These are phyloP conservation scores for Astrephomene gubernaculifera DNA, from an alignment of 139 green algal genomes.

Conservation along the genomic window DNA sequence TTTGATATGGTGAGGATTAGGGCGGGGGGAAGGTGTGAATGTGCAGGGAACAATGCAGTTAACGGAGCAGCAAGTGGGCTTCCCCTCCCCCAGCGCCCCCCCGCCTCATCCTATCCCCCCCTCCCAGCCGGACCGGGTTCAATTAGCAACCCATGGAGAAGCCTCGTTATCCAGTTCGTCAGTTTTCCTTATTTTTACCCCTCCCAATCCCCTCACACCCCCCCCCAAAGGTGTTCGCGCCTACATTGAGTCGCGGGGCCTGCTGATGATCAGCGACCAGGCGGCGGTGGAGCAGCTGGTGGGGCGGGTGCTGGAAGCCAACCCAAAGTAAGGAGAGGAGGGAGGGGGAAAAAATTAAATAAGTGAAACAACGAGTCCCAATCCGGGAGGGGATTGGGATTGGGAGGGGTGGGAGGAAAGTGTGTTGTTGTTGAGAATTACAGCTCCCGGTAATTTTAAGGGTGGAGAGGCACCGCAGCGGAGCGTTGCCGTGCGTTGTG, in stretches of 20 bases:
- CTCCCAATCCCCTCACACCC: background rate
- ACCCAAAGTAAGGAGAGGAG: slow-evolving; percentile 83
- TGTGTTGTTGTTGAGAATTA: background rate
- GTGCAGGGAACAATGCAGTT: background rate
- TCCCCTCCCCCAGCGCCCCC: background rate
- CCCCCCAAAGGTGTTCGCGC: slow-evolving; percentile 46
- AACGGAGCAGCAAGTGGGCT: background rate
- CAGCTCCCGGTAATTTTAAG: background rate
- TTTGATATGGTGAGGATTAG: background rate
- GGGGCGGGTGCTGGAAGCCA: slow-evolving; percentile 82
- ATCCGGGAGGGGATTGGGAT: too few relatives aligned
- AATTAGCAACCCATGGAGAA: background rate
- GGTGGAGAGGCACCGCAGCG: background rate
- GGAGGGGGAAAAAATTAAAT: background rate
- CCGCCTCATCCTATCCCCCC: background rate
- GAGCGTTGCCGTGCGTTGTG: background rate
- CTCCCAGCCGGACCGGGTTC: background rate
- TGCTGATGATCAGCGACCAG: slow-evolving; percentile 91
- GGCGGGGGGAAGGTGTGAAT: background rate
- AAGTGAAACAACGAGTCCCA: too few relatives aligned
- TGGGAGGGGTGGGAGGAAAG: background rate
- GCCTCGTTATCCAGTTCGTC: too few relatives aligned
- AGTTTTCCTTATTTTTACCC: too few relatives aligned
- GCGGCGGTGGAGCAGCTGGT: slow-evolving; percentile 83
- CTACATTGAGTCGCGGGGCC: slow-evolving; percentile 76